Conservation (phyloP, 1,139 yeast genomes). For the Zygosaccharomyces pseudobailii region DNA sequence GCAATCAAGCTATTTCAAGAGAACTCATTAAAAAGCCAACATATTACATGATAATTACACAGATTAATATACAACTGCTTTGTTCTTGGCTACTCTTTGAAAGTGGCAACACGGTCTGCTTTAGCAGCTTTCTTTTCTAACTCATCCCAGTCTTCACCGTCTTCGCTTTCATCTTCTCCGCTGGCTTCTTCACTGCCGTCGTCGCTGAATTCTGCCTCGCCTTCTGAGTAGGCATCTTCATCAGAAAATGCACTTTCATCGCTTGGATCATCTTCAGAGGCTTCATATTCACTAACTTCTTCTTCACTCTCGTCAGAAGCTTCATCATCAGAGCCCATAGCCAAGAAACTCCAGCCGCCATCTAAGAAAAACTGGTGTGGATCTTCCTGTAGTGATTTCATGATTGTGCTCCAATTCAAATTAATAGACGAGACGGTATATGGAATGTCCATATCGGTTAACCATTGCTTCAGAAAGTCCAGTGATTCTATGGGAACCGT, state of each 20-base stretch:
- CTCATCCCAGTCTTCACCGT: constrained; percentile 74
- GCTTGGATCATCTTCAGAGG: constrained; percentile 56
- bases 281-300: constrained; percentile 39
- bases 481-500: constrained; percentile 90
- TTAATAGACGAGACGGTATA: constrained; percentile 92
- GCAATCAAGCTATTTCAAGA: no score
- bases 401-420: constrained; percentile 91
- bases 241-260: constrained; percentile 67
- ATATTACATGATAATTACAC: background rate
- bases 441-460: constrained; percentile 93
- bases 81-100: constrained; percentile 22
- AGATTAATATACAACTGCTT: background rate
- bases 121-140: constrained; percentile 62
- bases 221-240: constrained; percentile 41
- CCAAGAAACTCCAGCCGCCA: constrained; percentile 95
- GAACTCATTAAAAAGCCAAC: background rate
- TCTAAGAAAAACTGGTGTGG: constrained; percentile 90
- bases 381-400: constrained; percentile 89
- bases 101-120: constrained; percentile 36
- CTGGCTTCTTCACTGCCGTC: constrained; percentile 50
- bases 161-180: constrained; percentile 48
- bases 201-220: constrained; percentile 39
- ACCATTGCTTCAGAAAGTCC: constrained; percentile 93
- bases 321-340: constrained; percentile 63
- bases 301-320: constrained; percentile 55